phyloP scores from a whole-genome alignment of 345 rosid species.

The Diplotaxis tenuifolia region DNA sequence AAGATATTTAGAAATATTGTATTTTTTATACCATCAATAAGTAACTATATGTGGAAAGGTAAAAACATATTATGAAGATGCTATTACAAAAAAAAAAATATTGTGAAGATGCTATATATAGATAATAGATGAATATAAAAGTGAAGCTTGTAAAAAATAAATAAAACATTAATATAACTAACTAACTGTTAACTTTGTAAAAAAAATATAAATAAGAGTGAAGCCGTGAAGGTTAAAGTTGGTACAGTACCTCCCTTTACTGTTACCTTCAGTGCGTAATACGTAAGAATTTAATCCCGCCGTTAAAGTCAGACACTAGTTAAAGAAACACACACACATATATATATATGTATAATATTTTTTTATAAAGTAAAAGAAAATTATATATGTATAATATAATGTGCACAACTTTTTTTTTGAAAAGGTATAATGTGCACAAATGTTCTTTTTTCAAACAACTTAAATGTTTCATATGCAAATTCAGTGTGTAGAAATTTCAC shows the following conservation, averaged over 20 bases:
- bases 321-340: background rate
- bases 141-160: background rate
- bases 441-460: too few species aligned
- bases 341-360: too few species aligned
- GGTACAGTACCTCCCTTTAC: conserved; percentile 11
- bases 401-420: too few species aligned
- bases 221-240: conserved; percentile 11
- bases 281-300: conserved; percentile 26
- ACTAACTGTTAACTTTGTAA: conserved; percentile 9
- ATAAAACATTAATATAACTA: conserved; percentile 1
- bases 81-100: too few species aligned
- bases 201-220: background rate
- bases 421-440: too few species aligned
- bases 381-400: too few species aligned
- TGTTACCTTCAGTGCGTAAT: background rate
- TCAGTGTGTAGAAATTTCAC: conserved; percentile 20
- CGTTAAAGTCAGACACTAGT: conserved; percentile 29
- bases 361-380: too few species aligned
- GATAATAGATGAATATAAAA: conserved; percentile 25
- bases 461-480: conserved; percentile 8
- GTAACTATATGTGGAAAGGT: background rate
- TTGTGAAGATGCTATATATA: too few species aligned
- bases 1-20: background rate
- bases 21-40: background rate
- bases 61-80: conserved; percentile 15